Base-by-base conservation (phyloP, 352 stramenopile genomes). In the Globisporangium irregulare region DNA sequence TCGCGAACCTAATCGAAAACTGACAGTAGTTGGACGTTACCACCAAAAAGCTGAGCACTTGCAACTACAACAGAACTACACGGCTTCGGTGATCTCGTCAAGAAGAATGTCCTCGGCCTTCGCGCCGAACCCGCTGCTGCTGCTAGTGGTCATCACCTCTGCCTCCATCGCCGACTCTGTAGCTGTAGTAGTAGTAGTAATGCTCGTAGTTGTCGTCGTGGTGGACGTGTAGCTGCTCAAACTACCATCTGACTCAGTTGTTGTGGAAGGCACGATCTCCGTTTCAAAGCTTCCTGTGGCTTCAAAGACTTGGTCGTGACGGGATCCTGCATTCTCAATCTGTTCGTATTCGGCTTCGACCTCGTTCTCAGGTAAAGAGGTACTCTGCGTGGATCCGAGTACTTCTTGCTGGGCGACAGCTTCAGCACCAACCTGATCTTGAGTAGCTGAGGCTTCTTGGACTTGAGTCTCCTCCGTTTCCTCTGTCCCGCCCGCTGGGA, bases 1-100 rank as follows among this genome's bases (percentile, higher is more conserved):
- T 46, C 38, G 10, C 38, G 43, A 7, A 51, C 43, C 10, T 51
- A 22, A 51, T 22, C 15, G 18, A 10, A 22, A 22, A 51, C 18
- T 18, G 20, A 29, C 9, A 55, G 50, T 27, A 32, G 29, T 32
- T 32, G 29, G 29, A 32, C 29, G 29, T 32, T 32, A 32, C 29
- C 29, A 32, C 29, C 29, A 32, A 32, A 32, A 32, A 32, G 29
- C 29, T 32, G 29, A 32, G 29, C 29, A 1, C 29, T 32, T 32
- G 29, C 29, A 32, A 32, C 29, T 32, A 32, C 29, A 32, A 32
- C 29, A 32, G 4, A 20, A 51, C 50, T 64, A 87, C 8, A 89
- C 81, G 6, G 81, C 76, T 32, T 89, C 81, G 0, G 71, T 85
- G 66, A 89, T 86, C 65, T 89, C 81, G 53, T 89, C 81, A 29